Base-by-base conservation (phyloP, 495 filamentous ascomycete species). In the Neurospora tetraspora region DNA sequence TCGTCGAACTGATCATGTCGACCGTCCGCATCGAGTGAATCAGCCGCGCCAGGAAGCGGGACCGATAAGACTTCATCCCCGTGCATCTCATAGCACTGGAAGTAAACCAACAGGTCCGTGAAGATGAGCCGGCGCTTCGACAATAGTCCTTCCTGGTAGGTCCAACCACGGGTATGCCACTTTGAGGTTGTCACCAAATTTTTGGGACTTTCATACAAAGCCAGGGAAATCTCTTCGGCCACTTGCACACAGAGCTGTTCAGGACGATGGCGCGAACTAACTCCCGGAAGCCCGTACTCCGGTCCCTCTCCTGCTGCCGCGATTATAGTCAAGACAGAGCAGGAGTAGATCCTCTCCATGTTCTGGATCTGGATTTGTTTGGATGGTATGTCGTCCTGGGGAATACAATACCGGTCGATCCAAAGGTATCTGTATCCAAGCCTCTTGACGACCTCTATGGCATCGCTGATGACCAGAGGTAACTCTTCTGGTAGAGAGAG, bases 111-210 rank as follows among this genome's bases (percentile, higher is more conserved):
- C 0, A 75, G 20, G 7, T 80, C 76, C 0, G 76, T 80, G 39
- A 74, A 73, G 18, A 74, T n/a, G 16, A 74, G 45, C 27, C 45
- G 37, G 8, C 82, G 76, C 14, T 70, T 69, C 4, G 82, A 79
- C 5, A 85, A 71, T 0, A 82, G 18, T 1, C 68, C 80, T 69
- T 85, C 83, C 70, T 85, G 83, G 71, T 76, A 85, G 2, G 83
- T 85, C 83, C 83, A 85, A 10, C 78, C 83, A 39, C 83, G 70
- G 5, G 75, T 80, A 9, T 39, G n/a, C 83, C 81, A 84, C n/a
- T 69, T 76, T 0, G 78, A 80, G 1, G 68, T n/a, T 8, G 4
- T 0, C 38, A 83, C 71, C 20, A 53, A 18, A 14, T 1, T 0
- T 18, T 3, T 61, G 3, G 53, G 53, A 2, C 0, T 61, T 18